These are phyloP conservation scores for Penicillium egyptiacum DNA, from an alignment of 495 filamentous ascomycete species.

Conservation along the genomic window DNA sequence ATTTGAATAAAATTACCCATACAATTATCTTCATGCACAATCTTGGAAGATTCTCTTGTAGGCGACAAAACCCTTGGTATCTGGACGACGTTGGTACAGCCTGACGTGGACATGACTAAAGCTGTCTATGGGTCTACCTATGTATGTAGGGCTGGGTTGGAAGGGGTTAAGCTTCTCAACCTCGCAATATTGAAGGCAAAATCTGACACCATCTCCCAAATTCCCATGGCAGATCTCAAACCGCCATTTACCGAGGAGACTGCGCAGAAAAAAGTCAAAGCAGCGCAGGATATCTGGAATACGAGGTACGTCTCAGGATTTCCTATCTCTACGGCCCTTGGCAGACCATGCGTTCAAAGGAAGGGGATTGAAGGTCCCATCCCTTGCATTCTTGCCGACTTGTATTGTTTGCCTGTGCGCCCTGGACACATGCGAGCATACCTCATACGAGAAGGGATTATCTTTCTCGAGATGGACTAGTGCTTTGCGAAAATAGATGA, in stretches of 20 bases:
- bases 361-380: constrained; percentile 22
- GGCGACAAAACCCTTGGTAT: background rate
- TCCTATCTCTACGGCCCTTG: constrained; percentile 1
- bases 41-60: background rate
- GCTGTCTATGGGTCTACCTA: background rate
- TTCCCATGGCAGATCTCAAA: constrained; percentile 53
- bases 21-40: background rate
- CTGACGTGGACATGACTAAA: background rate
- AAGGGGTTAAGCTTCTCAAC: background rate
- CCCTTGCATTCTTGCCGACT: constrained; percentile 34
- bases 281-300: constrained; percentile 84
- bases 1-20: background rate
- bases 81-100: too few species aligned
- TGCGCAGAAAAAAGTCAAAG: constrained; percentile 78
- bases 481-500: constrained; percentile 10
- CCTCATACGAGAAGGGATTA: background rate
- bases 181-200: background rate
- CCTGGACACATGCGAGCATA: constrained; percentile 13
- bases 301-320: constrained; percentile 53
- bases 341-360: constrained; percentile 25
- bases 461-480: background rate
- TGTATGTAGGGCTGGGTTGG: background rate
- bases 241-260: constrained; percentile 82
- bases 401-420: constrained; percentile 21
- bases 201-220: background rate